A percentile compares a stretch with the other conserved stretches of the same genome.
phyloP scores from a whole-genome alignment of 176 grass and related monocot genomes.

The Miscanthus lutarioriparius region DNA sequence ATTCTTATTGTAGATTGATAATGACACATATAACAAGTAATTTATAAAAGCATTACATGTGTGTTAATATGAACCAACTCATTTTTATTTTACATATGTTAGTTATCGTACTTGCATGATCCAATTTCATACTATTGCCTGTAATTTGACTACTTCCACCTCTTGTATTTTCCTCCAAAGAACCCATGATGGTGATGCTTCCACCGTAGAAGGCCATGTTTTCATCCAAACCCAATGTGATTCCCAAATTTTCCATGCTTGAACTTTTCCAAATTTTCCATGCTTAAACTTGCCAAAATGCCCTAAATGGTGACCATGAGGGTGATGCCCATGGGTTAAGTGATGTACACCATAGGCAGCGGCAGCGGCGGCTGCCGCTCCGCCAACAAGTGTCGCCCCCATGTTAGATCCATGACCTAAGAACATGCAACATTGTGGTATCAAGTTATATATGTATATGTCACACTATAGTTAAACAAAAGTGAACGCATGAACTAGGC shows the following conservation, averaged over 20 bases:
- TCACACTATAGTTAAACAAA: too few relatives aligned
- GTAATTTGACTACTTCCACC: not conserved
- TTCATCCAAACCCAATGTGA: too few relatives aligned
- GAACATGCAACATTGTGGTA: too few relatives aligned
- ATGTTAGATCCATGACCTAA: too few relatives aligned
- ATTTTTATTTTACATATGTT: not conserved
- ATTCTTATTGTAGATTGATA: not conserved
- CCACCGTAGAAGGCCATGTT: too few relatives aligned
- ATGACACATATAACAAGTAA: too few relatives aligned
- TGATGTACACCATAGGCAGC: not conserved
- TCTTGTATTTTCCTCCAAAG: conserved; percentile 27
- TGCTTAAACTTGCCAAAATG: not conserved
- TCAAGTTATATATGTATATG: too few relatives aligned
- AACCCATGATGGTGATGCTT: not conserved
- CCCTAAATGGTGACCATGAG: not conserved
- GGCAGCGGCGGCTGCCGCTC: not conserved
- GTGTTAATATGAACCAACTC: not conserved
- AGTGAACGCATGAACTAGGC: too few relatives aligned
- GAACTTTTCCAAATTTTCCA: not conserved
- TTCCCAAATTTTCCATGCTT: conserved; percentile 14
- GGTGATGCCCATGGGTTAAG: not conserved
- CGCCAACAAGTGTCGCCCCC: not conserved
- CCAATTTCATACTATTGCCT: not conserved
- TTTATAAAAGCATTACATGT: not conserved
- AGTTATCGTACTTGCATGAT: not conserved